These are phyloP conservation scores for Pisolithus microcarpus DNA, from an alignment of 768 basidiomycete genomes.

Conservation along the genomic window DNA sequence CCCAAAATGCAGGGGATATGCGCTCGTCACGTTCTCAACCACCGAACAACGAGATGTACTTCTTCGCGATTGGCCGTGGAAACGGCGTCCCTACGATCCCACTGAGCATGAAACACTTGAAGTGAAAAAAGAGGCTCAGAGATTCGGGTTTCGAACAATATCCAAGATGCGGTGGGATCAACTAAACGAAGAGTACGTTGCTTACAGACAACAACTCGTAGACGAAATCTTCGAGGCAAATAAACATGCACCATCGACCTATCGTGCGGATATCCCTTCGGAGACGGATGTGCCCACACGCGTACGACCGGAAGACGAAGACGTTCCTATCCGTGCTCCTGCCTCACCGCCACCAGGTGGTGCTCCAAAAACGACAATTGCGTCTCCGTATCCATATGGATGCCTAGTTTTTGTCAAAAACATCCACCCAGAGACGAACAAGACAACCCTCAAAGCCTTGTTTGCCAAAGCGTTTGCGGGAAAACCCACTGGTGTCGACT, in stretches of 20 bases:
- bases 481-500: constrained; percentile 46
- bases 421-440: constrained; percentile 70
- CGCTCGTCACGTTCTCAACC: constrained; percentile 51
- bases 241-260: background rate
- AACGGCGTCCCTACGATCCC: constrained; percentile 9
- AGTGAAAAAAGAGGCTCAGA: constrained; percentile 38
- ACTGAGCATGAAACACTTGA: background rate
- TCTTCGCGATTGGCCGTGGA: constrained; percentile 58
- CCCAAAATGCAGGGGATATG: constrained; percentile 69
- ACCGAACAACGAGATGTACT: constrained; percentile 36
- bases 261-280: background rate
- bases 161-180: constrained; percentile 55
- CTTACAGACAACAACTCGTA: constrained; percentile 50
- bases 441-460: constrained; percentile 63
- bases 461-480: constrained; percentile 39
- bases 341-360: background rate
- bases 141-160: constrained; percentile 53
- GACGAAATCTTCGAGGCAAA: constrained; percentile 32
- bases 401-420: constrained; percentile 69
- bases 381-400: constrained; percentile 48
- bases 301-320: background rate
- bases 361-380: constrained; percentile 6
- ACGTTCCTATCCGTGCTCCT: too few species aligned
- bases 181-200: constrained; percentile 63
- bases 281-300: background rate